phyloP scores from a whole-genome alignment of 805 yeast genomes.

The Candida chauliodis region DNA sequence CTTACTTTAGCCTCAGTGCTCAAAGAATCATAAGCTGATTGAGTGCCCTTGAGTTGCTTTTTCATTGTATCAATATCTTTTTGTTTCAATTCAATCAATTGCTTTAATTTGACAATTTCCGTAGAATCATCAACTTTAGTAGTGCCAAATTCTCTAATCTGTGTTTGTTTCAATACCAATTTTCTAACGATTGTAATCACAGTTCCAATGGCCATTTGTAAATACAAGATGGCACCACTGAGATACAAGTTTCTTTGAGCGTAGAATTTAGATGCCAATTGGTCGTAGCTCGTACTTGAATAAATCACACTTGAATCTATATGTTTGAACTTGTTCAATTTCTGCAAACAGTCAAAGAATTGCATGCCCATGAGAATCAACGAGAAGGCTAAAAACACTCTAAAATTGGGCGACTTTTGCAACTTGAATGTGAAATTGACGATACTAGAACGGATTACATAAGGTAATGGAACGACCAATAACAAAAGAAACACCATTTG shows the following conservation, averaged over 20 bases:
- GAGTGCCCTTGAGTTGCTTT: conserved; percentile 51
- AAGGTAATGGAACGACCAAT: conserved; percentile 55
- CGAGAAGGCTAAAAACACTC: conserved; percentile 42
- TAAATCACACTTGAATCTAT: conserved; percentile 21
- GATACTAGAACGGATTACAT: conserved; percentile 40
- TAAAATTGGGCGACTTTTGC: conserved; percentile 36
- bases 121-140: conserved; percentile 16
- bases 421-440: conserved; percentile 34
- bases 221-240: conserved; percentile 59
- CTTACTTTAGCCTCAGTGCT: conserved; percentile 11
- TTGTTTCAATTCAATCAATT: conserved; percentile 36
- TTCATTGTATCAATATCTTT: conserved; percentile 45
- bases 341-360: conserved; percentile 53
- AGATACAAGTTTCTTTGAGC: conserved; percentile 62
- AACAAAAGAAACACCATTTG: conserved; percentile 50
- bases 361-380: conserved; percentile 43
- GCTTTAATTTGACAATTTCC: conserved; percentile 33
- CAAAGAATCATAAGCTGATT: conserved; percentile 45
- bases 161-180: conserved; percentile 44
- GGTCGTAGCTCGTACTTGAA: conserved; percentile 38
- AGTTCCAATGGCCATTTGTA: conserved; percentile 51
- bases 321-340: conserved; percentile 26
- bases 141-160: conserved; percentile 17
- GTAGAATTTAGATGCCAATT: conserved; percentile 56
- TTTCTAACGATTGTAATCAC: conserved; percentile 50